These are phyloP conservation scores for Drosera capensis DNA, from an alignment of 148 eudicot genomes.

Conservation along the genomic window DNA sequence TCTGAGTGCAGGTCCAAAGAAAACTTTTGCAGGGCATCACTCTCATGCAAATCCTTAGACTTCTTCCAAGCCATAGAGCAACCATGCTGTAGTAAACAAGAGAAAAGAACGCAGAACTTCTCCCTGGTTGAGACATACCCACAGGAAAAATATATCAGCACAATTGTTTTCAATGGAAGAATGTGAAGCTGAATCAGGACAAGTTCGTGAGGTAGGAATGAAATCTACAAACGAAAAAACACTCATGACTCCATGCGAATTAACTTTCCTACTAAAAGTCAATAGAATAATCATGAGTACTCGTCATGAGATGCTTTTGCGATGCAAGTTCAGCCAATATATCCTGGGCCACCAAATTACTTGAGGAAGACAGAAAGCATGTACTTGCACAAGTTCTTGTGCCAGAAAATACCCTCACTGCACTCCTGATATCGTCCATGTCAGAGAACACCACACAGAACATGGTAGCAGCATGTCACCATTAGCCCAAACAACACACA, in stretches of 20 bases:
- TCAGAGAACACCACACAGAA: conserved; percentile 39
- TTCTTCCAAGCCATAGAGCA: conserved; percentile 17
- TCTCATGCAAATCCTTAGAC: conserved; percentile 7
- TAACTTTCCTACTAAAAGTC: background rate
- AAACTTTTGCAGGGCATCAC: conserved; percentile 21
- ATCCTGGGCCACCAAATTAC: conserved; percentile 20
- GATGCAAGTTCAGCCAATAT: conserved; percentile 24
- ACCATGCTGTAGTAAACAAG: conserved; percentile 29
- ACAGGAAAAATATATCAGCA: conserved; percentile 1
- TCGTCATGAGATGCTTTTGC: conserved; percentile 35
- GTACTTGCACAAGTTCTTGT: conserved; percentile 22
- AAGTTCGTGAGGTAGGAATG: no score
- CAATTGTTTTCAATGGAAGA: background rate
- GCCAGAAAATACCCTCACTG: conserved; percentile 34
- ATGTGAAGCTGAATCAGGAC: no score
- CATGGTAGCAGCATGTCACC: conserved; percentile 7
- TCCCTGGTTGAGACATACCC: conserved; percentile 38
- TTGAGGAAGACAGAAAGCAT: conserved; percentile 18
- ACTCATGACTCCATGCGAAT: background rate
- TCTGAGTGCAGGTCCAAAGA: conserved; percentile 38
- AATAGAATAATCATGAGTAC: conserved; percentile 23
- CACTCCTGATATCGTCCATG: conserved; percentile 28
- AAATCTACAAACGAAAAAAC: no score
- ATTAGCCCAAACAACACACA: conserved; percentile 36
- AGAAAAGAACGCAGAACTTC: conserved; percentile 50